Evolutionary conservation across 1,284 basidiomycete species (phyloP), one percentile per base, ranked within the genome.

Genomic region (Ganoderma sinense): DNA sequence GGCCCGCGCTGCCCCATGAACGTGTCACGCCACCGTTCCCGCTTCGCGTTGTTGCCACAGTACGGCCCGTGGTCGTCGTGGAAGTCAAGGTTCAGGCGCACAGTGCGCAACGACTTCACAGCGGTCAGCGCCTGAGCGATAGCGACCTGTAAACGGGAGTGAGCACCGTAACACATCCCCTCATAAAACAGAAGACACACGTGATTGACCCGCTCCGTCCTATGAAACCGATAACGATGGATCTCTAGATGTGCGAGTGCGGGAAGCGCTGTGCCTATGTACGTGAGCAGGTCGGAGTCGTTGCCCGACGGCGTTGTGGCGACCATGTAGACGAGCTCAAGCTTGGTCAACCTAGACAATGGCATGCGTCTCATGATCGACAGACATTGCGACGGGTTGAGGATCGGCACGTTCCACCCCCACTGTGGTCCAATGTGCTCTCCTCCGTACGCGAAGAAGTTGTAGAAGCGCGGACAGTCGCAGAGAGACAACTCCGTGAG

Each of bases 401-500:
- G 48, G 23, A 26, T 26, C 5, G n/a, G n/a, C 16, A 18, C 2
- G 6, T 43, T 18, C 41, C 41, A 43, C 5, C 18, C 41, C 41
- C 41, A 43, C 18, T 43, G 14, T 16, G 18, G 41, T 4, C 16
- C 41, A 20, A 43, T 18, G 4, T 16, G 41, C 14, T 4, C 3
- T 33, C 41, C 41, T 4, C 41, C 41, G 16, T 43, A 43, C 3
- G 41, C 41, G 41, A 6, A 20, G 16, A 43, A 14, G 18, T 43
- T 29, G 23, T 70, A 67, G 59, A 48, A 64, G 2, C 69, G 69
- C 1, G 69, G 69, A 39, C 51, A 61, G 31, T 70, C 69, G 20
- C 69, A 58, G 11, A 69, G 39, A 6, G 68, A 66, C 6, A 69
- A 58, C 10, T 53, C 33, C 16, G 36, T 60, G 1, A 66, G 43